Evolutionary conservation across 2,329 filamentous ascomycete species (phyloP).

Genomic region (Fusarium armeniacum): DNA sequence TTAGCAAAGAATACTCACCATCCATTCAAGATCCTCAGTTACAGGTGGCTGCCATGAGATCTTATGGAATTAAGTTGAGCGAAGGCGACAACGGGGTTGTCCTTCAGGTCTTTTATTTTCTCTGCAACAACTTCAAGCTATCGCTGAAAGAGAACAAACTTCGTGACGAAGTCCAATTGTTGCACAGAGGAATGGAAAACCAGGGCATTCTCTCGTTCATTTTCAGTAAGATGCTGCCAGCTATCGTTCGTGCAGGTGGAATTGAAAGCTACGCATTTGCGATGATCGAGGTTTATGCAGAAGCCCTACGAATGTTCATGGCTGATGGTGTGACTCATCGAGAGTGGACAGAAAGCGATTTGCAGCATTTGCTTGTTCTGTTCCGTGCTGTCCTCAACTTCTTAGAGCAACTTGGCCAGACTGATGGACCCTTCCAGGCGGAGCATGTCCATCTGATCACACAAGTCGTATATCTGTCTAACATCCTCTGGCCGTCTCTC

Average conservation of each 20-base stretch:
- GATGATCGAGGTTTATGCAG: slow-evolving; percentile 65
- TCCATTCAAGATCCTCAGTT: slow-evolving; percentile 68
- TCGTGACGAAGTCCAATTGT: slow-evolving; percentile 61
- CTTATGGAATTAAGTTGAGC: slow-evolving; percentile 67
- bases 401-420: slow-evolving; percentile 47
- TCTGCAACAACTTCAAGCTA: slow-evolving; percentile 70
- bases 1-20: slow-evolving; percentile 69
- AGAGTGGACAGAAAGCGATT: slow-evolving; percentile 55
- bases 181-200: slow-evolving; percentile 65
- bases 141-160: slow-evolving; percentile 65
- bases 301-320: slow-evolving; percentile 58
- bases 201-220: slow-evolving; percentile 62
- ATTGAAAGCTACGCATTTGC: slow-evolving; percentile 58
- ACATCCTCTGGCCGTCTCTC: slow-evolving; percentile 53
- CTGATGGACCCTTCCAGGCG: slow-evolving; percentile 35
- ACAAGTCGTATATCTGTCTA: slow-evolving; percentile 50
- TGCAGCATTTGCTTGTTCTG: slow-evolving; percentile 53
- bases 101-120: slow-evolving; percentile 68
- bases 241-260: slow-evolving; percentile 60
- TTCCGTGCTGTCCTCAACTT: slow-evolving; percentile 52
- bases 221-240: slow-evolving; percentile 67
- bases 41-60: slow-evolving; percentile 68
- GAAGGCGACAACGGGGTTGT: slow-evolving; percentile 65
- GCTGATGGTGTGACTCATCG: slow-evolving; percentile 53
- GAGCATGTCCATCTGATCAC: slow-evolving; percentile 50